A percentile compares a stretch with the other conserved stretches of the same genome.
Evolutionary conservation across 495 filamentous ascomycete genomes (phyloP).

Genomic region (Neurospora sp.): DNA sequence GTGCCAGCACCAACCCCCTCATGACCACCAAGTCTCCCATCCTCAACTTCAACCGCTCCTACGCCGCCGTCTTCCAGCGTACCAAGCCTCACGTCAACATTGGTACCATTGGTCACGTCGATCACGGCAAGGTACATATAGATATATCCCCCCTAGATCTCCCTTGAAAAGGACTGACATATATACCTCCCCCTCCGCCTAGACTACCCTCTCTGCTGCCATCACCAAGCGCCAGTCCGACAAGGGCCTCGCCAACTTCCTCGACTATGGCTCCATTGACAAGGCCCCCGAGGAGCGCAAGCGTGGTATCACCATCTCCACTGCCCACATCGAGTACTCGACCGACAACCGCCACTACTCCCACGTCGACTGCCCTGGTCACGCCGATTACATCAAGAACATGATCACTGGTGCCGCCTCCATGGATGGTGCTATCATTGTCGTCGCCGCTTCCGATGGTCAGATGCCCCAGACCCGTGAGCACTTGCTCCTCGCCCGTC

Average conservation of each 20-base stretch:
- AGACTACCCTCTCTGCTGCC: constrained; percentile 96
- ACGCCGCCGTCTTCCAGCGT: constrained; percentile 71
- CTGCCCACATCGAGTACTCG: constrained; percentile 95
- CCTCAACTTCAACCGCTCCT: constrained; percentile 56
- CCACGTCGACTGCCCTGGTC: constrained; percentile 98
- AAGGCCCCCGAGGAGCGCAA: constrained; percentile 98
- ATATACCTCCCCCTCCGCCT: constrained; percentile 17
- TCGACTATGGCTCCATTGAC: constrained; percentile 95
- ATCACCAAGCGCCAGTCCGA: constrained; percentile 95
- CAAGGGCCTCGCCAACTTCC: constrained; percentile 86
- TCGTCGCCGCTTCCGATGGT: constrained; percentile 95
- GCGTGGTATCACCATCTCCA: constrained; percentile 98
- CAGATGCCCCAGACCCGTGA: constrained; percentile 99
- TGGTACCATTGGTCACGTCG: constrained; percentile 98
- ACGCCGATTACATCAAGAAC: constrained; percentile 99
- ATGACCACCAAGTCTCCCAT: constrained; percentile 46
- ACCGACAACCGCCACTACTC: constrained; percentile 91
- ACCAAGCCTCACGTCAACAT: constrained; percentile 98
- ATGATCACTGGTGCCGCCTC: constrained; percentile 97
- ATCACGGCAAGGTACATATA: constrained; percentile 84
- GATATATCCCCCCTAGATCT: not conserved
- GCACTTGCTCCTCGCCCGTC: constrained; percentile 92
- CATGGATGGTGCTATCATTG: constrained; percentile 98
- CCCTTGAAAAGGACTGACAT: constrained; percentile 1
- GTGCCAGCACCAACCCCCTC: constrained; percentile 57